Evolutionary conservation across 1,284 basidiomycete genomes (phyloP).

Genomic region (Phellopilus nigrolimitatus): DNA sequence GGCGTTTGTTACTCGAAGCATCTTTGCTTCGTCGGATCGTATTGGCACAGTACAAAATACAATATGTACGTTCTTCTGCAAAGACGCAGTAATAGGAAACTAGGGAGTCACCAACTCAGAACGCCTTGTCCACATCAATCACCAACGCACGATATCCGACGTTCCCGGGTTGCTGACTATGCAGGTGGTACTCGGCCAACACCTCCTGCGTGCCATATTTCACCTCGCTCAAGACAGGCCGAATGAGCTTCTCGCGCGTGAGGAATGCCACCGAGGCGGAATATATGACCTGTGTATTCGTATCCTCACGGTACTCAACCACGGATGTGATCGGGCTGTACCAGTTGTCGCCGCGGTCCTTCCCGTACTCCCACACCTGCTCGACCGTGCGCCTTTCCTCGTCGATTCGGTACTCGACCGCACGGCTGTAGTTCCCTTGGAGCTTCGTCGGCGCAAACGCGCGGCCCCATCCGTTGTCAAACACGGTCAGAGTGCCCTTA

Average conservation of each 20-base stretch:
- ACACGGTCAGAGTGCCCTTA: constrained; percentile 3
- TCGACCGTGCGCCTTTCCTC: constrained; percentile 1
- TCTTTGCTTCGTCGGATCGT: too few species aligned
- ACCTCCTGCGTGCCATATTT: constrained; percentile 7
- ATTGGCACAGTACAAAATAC: not conserved
- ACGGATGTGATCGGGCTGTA: constrained; percentile 12
- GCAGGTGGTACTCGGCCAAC: constrained; percentile 2
- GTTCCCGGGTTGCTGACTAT: constrained; percentile 9
- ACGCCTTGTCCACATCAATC: constrained; percentile 1
- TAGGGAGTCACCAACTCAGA: too few species aligned
- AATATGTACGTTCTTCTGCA: not conserved
- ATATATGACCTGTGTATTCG: constrained; percentile 3
- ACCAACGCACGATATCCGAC: constrained; percentile 7
- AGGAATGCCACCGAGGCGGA: constrained; percentile 4
- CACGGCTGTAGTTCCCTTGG: constrained; percentile 5
- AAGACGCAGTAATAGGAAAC: too few species aligned
- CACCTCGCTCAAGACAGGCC: constrained; percentile 5
- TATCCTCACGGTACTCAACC: constrained; percentile 8
- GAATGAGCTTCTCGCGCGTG: constrained; percentile 1
- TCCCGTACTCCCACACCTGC: constrained; percentile 8
- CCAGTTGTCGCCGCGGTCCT: constrained; percentile 7
- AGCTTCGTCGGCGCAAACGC: not conserved
- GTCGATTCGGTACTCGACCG: constrained; percentile 7
- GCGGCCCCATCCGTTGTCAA: constrained; percentile 9
- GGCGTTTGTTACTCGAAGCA: too few species aligned